phyloP scores from a whole-genome alignment of 495 filamentous ascomycete genomes.

The Trichoderma gamsii region DNA sequence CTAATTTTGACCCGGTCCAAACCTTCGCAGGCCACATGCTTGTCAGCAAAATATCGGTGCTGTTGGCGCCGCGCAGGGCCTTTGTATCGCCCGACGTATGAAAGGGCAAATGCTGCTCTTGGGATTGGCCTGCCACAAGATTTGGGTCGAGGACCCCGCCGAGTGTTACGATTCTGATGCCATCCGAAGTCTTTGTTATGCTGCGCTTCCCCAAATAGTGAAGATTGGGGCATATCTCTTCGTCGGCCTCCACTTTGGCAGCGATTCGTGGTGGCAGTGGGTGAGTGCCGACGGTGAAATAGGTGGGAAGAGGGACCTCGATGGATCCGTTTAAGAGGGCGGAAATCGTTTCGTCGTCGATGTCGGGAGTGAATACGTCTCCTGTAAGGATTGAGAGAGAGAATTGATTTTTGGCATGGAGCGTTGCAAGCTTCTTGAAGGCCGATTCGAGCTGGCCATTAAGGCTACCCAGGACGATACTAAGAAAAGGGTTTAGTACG shows the following conservation, averaged over 20 bases:
- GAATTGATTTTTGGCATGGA: constrained; percentile 82
- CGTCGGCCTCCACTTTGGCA: constrained; percentile 61
- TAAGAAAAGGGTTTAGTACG: constrained; percentile 28
- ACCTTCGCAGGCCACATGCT: constrained; percentile 75
- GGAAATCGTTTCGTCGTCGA: constrained; percentile 50
- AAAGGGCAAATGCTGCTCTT: constrained; percentile 58
- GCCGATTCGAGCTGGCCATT: constrained; percentile 65
- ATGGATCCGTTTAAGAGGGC: constrained; percentile 66
- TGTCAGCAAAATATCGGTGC: constrained; percentile 80
- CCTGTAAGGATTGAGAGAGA: constrained; percentile 76
- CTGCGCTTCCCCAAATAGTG: constrained; percentile 81
- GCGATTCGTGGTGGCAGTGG: constrained; percentile 62
- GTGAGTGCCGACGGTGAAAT: constrained; percentile 71
- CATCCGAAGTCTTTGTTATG: constrained; percentile 81
- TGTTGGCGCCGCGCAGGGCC: constrained; percentile 62
- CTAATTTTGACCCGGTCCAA: constrained; percentile 42
- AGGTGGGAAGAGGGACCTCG: constrained; percentile 68
- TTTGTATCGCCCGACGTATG: constrained; percentile 75
- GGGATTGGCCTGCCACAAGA: constrained; percentile 45
- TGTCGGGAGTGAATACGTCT: constrained; percentile 65
- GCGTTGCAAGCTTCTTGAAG: constrained; percentile 68
- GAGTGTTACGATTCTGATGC: constrained; percentile 73
- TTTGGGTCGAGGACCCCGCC: constrained; percentile 60
- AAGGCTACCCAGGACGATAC: constrained; percentile 73
- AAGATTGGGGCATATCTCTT: constrained; percentile 81